Evolutionary conservation across 768 basidiomycete genomes (phyloP).

Genomic region (Fomitopsis serialis): DNA sequence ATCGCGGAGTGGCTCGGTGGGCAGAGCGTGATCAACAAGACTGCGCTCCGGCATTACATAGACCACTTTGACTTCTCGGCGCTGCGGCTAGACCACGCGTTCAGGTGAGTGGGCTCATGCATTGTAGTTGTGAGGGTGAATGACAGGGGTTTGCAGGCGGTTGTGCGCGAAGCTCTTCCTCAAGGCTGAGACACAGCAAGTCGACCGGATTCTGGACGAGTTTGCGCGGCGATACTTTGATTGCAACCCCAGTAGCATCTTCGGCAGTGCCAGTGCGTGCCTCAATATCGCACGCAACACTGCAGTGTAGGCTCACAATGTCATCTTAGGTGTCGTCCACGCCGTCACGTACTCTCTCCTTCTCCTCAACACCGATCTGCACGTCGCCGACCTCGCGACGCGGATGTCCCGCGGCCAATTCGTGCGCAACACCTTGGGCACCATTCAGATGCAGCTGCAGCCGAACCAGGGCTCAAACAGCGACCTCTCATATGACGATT

Average conservation of each 20-base stretch:
- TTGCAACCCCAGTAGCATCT: slow-evolving; percentile 78
- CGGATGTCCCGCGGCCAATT: slow-evolving; percentile 94
- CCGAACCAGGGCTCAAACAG: slow-evolving; percentile 51
- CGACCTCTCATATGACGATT: slow-evolving; percentile 65
- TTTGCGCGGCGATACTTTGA: slow-evolving; percentile 91
- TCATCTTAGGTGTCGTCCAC: slow-evolving; percentile 82
- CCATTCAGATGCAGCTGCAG: slow-evolving; percentile 76
- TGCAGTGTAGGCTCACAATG: slow-evolving; percentile 4
- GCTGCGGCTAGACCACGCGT: slow-evolving; percentile 81
- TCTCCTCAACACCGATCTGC: slow-evolving; percentile 94
- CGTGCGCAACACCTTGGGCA: slow-evolving; percentile 83
- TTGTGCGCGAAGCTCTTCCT: slow-evolving; percentile 90
- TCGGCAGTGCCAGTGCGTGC: slow-evolving; percentile 76
- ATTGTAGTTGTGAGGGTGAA: too few species aligned
- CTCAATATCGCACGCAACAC: background rate
- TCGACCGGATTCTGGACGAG: slow-evolving; percentile 91
- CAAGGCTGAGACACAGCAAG: slow-evolving; percentile 95
- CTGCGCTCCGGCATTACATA: slow-evolving; percentile 76
- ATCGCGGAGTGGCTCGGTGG: slow-evolving; percentile 97
- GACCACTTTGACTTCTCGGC: slow-evolving; percentile 84
- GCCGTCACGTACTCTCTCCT: slow-evolving; percentile 90
- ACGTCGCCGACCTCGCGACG: slow-evolving; percentile 83
- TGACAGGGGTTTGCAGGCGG: slow-evolving; percentile 42
- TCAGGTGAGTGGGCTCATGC: slow-evolving; percentile 60
- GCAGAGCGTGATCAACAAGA: slow-evolving; percentile 71